Base-by-base conservation (phyloP, 768 basidiomycete genomes). In the Suillus brevipes region DNA sequence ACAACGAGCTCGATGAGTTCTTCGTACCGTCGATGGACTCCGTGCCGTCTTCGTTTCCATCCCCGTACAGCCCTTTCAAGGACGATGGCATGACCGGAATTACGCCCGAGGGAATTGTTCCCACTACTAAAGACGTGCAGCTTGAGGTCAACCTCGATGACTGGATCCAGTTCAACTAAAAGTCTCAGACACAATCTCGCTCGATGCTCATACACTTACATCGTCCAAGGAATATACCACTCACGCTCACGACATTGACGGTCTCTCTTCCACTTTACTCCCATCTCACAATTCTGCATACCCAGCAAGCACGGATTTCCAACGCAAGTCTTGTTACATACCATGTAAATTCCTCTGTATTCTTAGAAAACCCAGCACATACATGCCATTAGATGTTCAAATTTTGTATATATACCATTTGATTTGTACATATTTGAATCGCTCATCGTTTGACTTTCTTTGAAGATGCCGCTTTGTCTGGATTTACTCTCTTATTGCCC, bases 371-470 rank as follows among this genome's bases (percentile, higher is more conserved):
- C 55, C 37, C 23, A 61, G 53, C n/a, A 61, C 47, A 40, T 52
- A n/a, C n/a, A 58, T 63, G 25, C 23, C 31, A 38, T 63, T 36
- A 60, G 23, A 62, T 28, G n/a, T 36, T 8, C 23, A 34, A 55
- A 50, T 56, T 13, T 47, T 65, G 40, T 58, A 25, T 64, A 53
- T 49, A 61, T 23, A 45, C 47, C 20, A 25, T 37, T 8, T 6
- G 25, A 38, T 23, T 25, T 34, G 12, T 52, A 36, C 20, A 36
- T 55, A 59, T 56, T 28, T 36, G 52, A 49, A 64, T 61, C 1
- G 62, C 25, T 12, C 66, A 69, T 66, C 74, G 73, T 66, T 74
- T 81, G 23, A 67, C 65, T 62, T 75, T 79, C 68, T 78, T 81
- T 10, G 71, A 64, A 43, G 56, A 64, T 0, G 61, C 66, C 23